A percentile compares a stretch with the other conserved stretches of the same genome.
phyloP scores from a whole-genome alignment of 2,329 filamentous ascomycete genomes.

The Plectosphaerella cucumerina region DNA sequence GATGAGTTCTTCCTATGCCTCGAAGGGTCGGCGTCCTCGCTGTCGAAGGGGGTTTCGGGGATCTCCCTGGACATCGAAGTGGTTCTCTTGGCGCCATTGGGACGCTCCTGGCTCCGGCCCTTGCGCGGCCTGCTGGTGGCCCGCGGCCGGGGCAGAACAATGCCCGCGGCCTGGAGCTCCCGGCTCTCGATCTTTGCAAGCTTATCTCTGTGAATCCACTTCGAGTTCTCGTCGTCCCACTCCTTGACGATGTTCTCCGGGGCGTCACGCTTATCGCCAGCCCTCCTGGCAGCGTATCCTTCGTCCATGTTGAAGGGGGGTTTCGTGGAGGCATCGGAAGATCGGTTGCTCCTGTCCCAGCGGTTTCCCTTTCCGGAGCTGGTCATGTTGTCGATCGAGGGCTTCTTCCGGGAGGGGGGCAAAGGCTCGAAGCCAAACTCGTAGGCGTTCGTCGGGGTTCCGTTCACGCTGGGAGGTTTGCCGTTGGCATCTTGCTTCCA shows the following conservation, averaged over 20 bases:
- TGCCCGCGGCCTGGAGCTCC: constrained; percentile 75
- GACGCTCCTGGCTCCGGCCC: constrained; percentile 35
- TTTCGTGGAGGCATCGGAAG: constrained; percentile 14
- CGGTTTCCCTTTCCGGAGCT: constrained; percentile 6
- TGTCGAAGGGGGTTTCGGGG: constrained; percentile 14
- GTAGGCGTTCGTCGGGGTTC: constrained; percentile 14
- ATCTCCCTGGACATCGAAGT: constrained; percentile 22
- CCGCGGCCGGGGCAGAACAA: constrained; percentile 53
- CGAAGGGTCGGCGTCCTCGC: constrained; percentile 1
- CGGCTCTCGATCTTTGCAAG: constrained; percentile 75
- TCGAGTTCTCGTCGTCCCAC: constrained; percentile 54
- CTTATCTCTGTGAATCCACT: constrained; percentile 86
- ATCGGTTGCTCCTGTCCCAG: constrained; percentile 10
- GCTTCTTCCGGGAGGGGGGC: constrained; percentile 25
- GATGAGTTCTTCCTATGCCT: constrained; percentile 41
- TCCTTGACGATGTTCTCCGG: constrained; percentile 18
- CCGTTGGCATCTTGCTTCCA: neutral
- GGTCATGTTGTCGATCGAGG: constrained; percentile 28
- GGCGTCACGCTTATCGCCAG: constrained; percentile 17
- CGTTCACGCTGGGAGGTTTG: constrained; percentile 12
- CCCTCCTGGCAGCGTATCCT: constrained; percentile 25
- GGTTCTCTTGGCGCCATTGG: constrained; percentile 22
- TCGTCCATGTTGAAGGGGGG: constrained; percentile 25
- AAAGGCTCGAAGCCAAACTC: constrained; percentile 14
- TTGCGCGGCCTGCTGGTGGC: constrained; percentile 44